Evolutionary conservation across 2,329 filamentous ascomycete genomes (phyloP).

Genomic region (Fonsecaea pedrosoi): DNA sequence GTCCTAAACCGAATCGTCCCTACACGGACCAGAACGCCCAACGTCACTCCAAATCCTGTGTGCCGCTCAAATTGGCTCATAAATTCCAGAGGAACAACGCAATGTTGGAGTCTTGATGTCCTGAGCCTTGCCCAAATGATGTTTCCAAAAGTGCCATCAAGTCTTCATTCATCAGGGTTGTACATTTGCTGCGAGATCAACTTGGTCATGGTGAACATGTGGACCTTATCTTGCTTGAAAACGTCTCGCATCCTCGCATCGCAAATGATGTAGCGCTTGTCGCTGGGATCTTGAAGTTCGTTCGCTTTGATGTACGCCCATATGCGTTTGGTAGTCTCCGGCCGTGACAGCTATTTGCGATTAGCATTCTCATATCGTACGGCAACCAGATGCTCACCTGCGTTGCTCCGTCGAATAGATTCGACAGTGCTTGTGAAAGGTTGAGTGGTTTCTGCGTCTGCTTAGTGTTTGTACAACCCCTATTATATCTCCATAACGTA

Average conservation of each 20-base stretch:
- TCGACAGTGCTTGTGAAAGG: constrained; percentile 54
- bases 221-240: constrained; percentile 87
- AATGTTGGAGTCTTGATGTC: neutral
- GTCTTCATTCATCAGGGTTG: constrained; percentile 72
- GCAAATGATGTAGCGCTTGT: constrained; percentile 91
- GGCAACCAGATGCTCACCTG: constrained; percentile 47
- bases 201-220: constrained; percentile 99
- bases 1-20: constrained; percentile 1
- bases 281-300: constrained; percentile 84
- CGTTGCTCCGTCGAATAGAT: constrained; percentile 53
- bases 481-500: constrained; percentile 49
- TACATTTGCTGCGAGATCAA: constrained; percentile 89
- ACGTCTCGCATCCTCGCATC: constrained; percentile 90
- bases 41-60: constrained; percentile 3
- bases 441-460: constrained; percentile 53
- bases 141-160: neutral
- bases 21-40: constrained; percentile 2
- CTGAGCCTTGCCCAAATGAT: neutral
- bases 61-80: constrained; percentile 19
- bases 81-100: constrained; percentile 4
- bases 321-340: constrained; percentile 93
- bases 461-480: constrained; percentile 11
- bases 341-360: constrained; percentile 76
- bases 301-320: constrained; percentile 94
- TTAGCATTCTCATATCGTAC: constrained; percentile 18